Base-by-base conservation (phyloP, 768 basidiomycete species). In the Inosperma sp. region DNA sequence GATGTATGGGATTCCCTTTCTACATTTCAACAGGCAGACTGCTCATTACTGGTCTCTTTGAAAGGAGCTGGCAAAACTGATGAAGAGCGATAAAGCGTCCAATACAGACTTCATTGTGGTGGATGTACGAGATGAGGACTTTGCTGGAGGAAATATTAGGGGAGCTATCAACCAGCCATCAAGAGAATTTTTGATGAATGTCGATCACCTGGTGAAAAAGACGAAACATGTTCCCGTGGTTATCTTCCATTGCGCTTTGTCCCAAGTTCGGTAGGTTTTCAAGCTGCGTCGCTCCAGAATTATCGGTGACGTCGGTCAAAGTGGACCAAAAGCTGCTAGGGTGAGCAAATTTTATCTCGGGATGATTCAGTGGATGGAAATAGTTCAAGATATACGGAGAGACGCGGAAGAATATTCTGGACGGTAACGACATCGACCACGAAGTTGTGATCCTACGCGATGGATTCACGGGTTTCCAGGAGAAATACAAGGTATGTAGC, bases 81-180 rank as follows among this genome's bases (percentile, higher is more conserved):
- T 91, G 57, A 89, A 84, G 66, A 80, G 78, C 61, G 61, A 55
- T 49, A 82, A 82, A 59, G 68, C 71, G 26, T 69, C 79, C 7
- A 67, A 72, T 59, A 79, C 80, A 62, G 87, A 91, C 62, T 92
- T 83, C 62, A 65, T 84, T 25, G 76, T 93, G 36, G 78, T 93
- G 33, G 90, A 93, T 64, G 90, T 93, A 26, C 83, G 90, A n/a
- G 89, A 90, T 64, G 79, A 83, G 49, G 90, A 93, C 56, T 87
- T 75, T 66, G 71, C 62, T 9, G 90, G 90, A 56, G 90, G 90
- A 30, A 85, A 92, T 63, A 88, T 93, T 64, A 81, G 76, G 56
- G 75, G 78, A 54, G 74, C 79, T 34, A 60, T 78, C 51, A 80
- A 87, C 60, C 61, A 74, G 27, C 90, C 90, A 1, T 86, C 86